Base-by-base conservation (phyloP, 805 yeast species). In the Pichia phayaonensis region DNA sequence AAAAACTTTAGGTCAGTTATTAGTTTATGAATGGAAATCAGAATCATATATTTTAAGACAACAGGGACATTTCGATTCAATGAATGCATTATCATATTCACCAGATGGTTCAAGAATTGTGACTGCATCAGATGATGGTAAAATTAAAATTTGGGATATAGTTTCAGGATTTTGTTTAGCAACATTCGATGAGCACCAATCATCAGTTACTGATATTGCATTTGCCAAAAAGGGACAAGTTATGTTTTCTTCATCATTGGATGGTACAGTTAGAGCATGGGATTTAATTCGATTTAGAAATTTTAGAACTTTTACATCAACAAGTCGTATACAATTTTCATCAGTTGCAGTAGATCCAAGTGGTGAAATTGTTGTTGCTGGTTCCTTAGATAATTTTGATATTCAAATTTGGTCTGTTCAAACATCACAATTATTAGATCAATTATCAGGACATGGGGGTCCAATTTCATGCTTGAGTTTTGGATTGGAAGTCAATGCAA, bases 1-100 rank as follows among this genome's bases (percentile, higher is more conserved):
- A 0, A 70, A 89, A 34, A 83, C 82, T 61, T 67, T 87, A 27
- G 99, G 99, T n/a, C 99, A 94, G 69, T 71, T 94, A 52, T 70
- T 94, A 51, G 99, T 94, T 0, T 94, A 95, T 73, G 99, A 94
- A 73, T 94, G 99, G 99, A 97, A 94, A 70, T 86, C 96, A 5
- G 99, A 94, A 66, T 87, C 97, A 0, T 94, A 92, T 63, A 85
- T 94, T 44, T 72, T 94, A 56, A 90, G 92, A 64, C 99, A 94
- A 65, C 99, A 94, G 68, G 97, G 98, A 23, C 99, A 94, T 68
- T 92, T 87, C 62, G 99, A 94, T 66, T 74, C 96, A 0, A 79
- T 90, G 66, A 92, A 89, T 61, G 75, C 89, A 16, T 64, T 94
- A 43, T 80, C 85, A 34, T 94, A 94, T 61, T 88, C 97, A 0